Percentiles rank a stretch among this genome's conserved stretches.
phyloP scores from a whole-genome alignment of 2,329 filamentous ascomycete species.

The Sarocladium brachiariae region DNA sequence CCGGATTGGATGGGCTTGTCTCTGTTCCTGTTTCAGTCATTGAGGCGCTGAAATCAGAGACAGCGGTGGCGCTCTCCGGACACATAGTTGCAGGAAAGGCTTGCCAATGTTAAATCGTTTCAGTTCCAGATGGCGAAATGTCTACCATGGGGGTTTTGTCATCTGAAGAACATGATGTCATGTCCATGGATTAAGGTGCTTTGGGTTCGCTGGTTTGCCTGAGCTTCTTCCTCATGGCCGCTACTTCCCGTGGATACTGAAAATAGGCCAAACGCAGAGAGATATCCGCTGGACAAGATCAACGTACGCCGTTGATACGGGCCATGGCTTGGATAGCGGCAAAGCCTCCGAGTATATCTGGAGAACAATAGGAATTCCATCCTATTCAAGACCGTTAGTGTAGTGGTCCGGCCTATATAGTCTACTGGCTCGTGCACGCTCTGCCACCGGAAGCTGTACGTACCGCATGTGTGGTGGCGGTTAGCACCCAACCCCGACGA shows the following conservation, averaged over 20 bases:
- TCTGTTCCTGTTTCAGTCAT: neutral
- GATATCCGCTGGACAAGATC: too few relatives aligned
- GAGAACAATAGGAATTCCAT: constrained; percentile 4
- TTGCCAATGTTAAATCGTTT: neutral
- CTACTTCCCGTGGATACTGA: neutral
- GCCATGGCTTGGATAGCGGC: neutral
- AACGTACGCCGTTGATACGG: neutral
- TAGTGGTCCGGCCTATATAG: constrained; percentile 1
- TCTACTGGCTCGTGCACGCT: neutral
- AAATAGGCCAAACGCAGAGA: neutral
- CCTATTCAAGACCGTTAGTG: constrained; percentile 2
- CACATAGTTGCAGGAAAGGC: neutral
- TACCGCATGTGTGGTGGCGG: neutral
- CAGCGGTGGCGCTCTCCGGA: constrained; percentile 1
- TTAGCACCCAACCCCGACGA: neutral
- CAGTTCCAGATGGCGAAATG: neutral
- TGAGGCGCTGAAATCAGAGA: constrained; percentile 1
- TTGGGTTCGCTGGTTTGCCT: neutral
- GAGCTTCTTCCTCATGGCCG: neutral
- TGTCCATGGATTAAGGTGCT: neutral
- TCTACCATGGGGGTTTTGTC: neutral
- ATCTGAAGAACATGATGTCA: constrained; percentile 6
- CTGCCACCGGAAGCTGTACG: neutral
- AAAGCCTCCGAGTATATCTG: neutral
- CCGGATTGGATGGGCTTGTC: neutral